phyloP scores from a whole-genome alignment of 768 basidiomycete species.

The Rubroboletus pulcherrimus region DNA sequence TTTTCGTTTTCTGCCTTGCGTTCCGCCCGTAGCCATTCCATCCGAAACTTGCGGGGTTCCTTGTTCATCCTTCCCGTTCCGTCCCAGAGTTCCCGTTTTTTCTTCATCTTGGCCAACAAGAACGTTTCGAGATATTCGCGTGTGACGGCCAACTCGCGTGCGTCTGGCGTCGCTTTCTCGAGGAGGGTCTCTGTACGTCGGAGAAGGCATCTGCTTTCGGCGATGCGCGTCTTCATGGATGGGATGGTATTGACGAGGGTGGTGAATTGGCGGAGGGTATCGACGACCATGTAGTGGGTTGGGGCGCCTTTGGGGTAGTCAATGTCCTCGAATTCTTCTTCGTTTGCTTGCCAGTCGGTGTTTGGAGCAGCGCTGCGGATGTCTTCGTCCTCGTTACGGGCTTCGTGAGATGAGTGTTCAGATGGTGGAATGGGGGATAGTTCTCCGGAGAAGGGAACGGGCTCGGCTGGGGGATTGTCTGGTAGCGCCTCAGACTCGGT shows the following conservation, averaged over 20 bases:
- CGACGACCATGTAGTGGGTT: constrained; percentile 23
- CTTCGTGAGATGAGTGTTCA: neutral
- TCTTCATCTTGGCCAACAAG: constrained; percentile 28
- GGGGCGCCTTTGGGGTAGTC: constrained; percentile 16
- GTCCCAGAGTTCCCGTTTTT: constrained; percentile 31
- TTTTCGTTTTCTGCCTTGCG: constrained; percentile 18
- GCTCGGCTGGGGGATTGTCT: neutral
- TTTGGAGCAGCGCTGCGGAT: neutral
- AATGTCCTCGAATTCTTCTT: neutral
- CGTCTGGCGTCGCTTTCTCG: constrained; percentile 12
- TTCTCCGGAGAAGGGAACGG: neutral
- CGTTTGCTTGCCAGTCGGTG: constrained; percentile 3
- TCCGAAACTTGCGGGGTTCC: constrained; percentile 19
- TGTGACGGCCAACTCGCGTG: constrained; percentile 18
- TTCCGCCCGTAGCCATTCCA: constrained; percentile 23
- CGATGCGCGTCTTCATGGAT: constrained; percentile 16
- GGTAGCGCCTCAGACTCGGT: neutral
- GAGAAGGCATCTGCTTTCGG: constrained; percentile 19
- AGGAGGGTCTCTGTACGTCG: constrained; percentile 14
- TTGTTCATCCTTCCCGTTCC: constrained; percentile 28
- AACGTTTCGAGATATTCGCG: constrained; percentile 27
- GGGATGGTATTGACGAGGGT: constrained; percentile 21
- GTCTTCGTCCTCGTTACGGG: neutral
- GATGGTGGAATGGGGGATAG: neutral
- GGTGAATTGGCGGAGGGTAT: constrained; percentile 28